Conservation (phyloP, 176 grass and related monocot genomes). For the Phragmites australis region DNA sequence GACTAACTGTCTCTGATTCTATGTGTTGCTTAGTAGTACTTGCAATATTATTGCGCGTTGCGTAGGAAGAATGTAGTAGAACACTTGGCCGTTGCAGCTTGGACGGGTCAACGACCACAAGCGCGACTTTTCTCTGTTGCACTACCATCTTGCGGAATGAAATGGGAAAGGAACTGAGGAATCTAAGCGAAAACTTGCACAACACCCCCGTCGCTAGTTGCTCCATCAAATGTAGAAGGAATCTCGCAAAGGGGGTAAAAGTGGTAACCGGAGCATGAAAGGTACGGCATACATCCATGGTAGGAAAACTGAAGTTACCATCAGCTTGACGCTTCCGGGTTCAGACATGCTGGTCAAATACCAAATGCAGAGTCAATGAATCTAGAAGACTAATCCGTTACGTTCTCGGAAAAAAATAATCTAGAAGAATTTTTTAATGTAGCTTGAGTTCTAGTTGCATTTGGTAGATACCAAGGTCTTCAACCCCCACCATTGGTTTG, state of each 20-base stretch:
- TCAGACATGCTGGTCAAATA: background rate
- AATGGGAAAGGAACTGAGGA: conserved; percentile 20
- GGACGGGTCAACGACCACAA: conserved; percentile 12
- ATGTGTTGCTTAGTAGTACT: conserved; percentile 1
- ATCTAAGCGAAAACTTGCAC: conserved; percentile 28
- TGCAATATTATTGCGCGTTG: background rate
- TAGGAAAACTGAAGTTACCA: background rate
- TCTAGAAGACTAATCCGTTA: background rate
- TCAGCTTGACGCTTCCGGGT: conserved; percentile 10
- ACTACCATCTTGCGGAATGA: background rate
- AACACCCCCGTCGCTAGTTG: conserved; percentile 36
- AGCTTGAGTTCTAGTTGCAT: background rate
- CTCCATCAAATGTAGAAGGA: conserved; percentile 39
- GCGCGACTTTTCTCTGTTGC: background rate
- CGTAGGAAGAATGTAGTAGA: conserved; percentile 19
- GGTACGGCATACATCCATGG: background rate
- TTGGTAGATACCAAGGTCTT: background rate
- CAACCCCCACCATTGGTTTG: background rate
- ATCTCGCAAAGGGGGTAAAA: background rate
- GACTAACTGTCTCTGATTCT: background rate
- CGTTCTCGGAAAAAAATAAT: no score
- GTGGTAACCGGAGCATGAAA: background rate
- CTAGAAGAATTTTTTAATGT: background rate
- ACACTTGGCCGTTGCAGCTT: background rate
- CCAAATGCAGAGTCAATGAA: background rate